Percentiles rank a stretch among this genome's conserved stretches.
Evolutionary conservation across 768 basidiomycete genomes (phyloP).

Genomic region (Serendipita vermifera): DNA sequence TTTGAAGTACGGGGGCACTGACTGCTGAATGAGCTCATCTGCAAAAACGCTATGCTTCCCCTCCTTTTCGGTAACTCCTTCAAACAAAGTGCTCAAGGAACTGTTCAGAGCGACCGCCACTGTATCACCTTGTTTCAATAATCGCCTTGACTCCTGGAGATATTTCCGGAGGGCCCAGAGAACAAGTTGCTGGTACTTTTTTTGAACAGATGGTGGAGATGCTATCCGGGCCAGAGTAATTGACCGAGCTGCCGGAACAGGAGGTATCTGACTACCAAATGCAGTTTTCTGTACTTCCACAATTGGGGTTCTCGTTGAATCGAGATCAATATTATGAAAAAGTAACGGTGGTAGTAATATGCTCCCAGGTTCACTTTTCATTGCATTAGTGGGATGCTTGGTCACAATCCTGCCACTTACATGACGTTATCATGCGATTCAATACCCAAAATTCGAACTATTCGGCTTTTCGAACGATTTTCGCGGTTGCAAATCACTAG

Average conservation of each 20-base stretch:
- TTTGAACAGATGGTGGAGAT: constrained; percentile 55
- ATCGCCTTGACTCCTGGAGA: constrained; percentile 40
- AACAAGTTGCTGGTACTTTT: constrained; percentile 48
- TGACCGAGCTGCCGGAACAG: constrained; percentile 52
- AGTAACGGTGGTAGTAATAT: constrained; percentile 38
- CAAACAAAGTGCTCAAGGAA: constrained; percentile 24
- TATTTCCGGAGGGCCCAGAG: constrained; percentile 47
- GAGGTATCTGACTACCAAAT: constrained; percentile 44
- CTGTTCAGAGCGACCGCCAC: constrained; percentile 52
- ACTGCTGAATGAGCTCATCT: constrained; percentile 4
- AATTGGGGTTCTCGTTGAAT: background rate
- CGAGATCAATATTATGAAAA: constrained; percentile 34
- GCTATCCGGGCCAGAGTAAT: constrained; percentile 72
- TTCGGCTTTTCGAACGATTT: constrained; percentile 29
- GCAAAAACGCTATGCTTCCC: constrained; percentile 17
- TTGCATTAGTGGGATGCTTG: constrained; percentile 4
- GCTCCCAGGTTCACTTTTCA: constrained; percentile 19
- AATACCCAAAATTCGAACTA: constrained; percentile 40
- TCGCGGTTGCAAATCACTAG: constrained; percentile 37
- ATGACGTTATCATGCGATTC: constrained; percentile 32
- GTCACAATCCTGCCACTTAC: constrained; percentile 1
- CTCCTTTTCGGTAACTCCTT: constrained; percentile 12
- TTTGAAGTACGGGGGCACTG: background rate
- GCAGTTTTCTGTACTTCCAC: constrained; percentile 41
- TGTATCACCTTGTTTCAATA: constrained; percentile 64